phyloP scores from a whole-genome alignment of 2,329 filamentous ascomycete genomes.

The Eurotiales sp. region DNA sequence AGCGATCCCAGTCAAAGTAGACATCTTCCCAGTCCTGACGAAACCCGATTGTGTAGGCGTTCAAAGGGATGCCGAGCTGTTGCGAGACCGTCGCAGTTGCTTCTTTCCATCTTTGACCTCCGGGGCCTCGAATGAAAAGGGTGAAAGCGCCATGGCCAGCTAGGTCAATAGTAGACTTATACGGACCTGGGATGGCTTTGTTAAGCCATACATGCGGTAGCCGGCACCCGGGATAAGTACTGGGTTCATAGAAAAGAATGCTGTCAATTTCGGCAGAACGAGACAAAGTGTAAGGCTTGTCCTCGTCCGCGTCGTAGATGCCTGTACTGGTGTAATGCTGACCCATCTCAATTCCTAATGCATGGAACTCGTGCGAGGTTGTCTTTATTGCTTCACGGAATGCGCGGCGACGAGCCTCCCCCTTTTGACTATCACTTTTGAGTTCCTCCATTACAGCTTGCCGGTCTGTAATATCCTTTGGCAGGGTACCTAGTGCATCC shows the following conservation, averaged over 20 bases:
- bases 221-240: slow-evolving; percentile 57
- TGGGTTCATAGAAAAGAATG: slow-evolving; percentile 43
- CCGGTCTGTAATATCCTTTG: slow-evolving; percentile 38
- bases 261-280: slow-evolving; percentile 34
- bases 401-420: slow-evolving; percentile 35
- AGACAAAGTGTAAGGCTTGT: not conserved
- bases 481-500: slow-evolving; percentile 45
- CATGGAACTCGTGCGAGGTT: slow-evolving; percentile 52
- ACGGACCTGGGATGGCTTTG: slow-evolving; percentile 40
- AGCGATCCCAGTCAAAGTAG: slow-evolving; percentile 57
- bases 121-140: slow-evolving; percentile 53
- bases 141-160: slow-evolving; percentile 54
- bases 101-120: slow-evolving; percentile 52
- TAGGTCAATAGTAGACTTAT: slow-evolving; percentile 57
- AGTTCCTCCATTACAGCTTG: slow-evolving; percentile 41
- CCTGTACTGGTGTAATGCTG: slow-evolving; percentile 51
- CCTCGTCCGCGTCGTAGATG: slow-evolving; percentile 46
- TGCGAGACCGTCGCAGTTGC: slow-evolving; percentile 43
- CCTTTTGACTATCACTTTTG: slow-evolving; percentile 33
- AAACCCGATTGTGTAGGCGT: slow-evolving; percentile 53
- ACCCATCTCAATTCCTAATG: slow-evolving; percentile 58
- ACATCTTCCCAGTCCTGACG: slow-evolving; percentile 59
- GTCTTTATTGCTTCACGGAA: slow-evolving; percentile 44
- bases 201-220: slow-evolving; percentile 64
- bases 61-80: slow-evolving; percentile 46